Base-by-base conservation (phyloP, 768 basidiomycete genomes). In the Phaeotremella fagi region DNA sequence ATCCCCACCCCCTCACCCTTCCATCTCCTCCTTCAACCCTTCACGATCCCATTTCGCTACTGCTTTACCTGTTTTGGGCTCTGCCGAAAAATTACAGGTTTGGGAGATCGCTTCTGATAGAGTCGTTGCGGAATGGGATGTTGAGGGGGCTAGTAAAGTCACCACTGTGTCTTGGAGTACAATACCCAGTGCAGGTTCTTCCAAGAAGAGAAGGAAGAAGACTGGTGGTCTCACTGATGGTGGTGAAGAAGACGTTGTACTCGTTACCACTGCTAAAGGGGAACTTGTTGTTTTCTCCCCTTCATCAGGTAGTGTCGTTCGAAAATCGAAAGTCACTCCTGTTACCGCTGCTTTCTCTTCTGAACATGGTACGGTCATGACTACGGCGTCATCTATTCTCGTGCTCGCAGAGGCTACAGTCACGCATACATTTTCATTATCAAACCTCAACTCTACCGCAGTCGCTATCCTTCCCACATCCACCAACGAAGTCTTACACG, bases 51-150 rank as follows among this genome's bases (percentile, higher is more conserved):
- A 56, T 9, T 71, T 64, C 48, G 69, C 71, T 28, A 50, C 63
- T 16, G 66, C 70, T 7, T 53, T 52, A 23, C 67, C 69, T n/a
- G 62, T 65, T 5, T 52, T 74, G 11, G 73, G 71, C 9, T 67
- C 68, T 12, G 66, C 65, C 11, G 69, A 74, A 46, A 70, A 66
- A 45, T 37, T 74, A 1, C 57, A 64, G 15, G 59, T 72, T 29
- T 74, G 73, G 73, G 68, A 74, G 26, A 45, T 70, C 27, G 59
- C 54, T 11, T 45, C 54, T 23, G 64, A 66, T 50, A 49, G 49
- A 20, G 60, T 74, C 20, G 47, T 68, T 16, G 54, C 61, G 12
- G 69, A 74, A 49, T 72, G 65, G 67, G 69, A 72, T 37, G 41
- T 72, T 16, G 58, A 62, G 18, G 68, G 61, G 14, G 68, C 65